Percentiles rank a stretch among this genome's conserved stretches.
phyloP scores from a whole-genome alignment of 352 stramenopile species.

The Phytophthora foliorum region DNA sequence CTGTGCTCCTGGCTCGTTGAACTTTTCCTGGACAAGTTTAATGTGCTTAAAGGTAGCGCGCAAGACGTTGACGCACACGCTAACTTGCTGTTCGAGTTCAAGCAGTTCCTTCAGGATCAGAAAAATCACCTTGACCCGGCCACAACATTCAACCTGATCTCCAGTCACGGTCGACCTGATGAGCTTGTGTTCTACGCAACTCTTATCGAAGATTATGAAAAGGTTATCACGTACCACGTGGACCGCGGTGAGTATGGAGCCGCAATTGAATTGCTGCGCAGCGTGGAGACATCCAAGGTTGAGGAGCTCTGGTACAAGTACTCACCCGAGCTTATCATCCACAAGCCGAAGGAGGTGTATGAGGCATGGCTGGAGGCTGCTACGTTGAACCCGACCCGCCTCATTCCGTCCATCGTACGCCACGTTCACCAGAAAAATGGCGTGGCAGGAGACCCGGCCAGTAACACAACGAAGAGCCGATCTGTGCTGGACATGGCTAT shows the following conservation, averaged over 20 bases:
- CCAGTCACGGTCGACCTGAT: constrained; percentile 92
- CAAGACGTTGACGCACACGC: constrained; percentile 89
- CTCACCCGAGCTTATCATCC: constrained; percentile 92
- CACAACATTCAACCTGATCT: constrained; percentile 93
- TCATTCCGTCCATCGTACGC: constrained; percentile 94
- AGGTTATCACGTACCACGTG: constrained; percentile 94
- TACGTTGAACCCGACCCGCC: constrained; percentile 90
- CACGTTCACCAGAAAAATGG: constrained; percentile 86
- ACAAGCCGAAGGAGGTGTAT: constrained; percentile 93
- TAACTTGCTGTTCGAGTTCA: constrained; percentile 92
- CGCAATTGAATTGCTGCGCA: constrained; percentile 90
- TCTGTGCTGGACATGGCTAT: constrained; percentile 92
- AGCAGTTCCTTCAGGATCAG: constrained; percentile 93
- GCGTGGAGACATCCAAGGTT: constrained; percentile 91
- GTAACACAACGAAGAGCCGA: constrained; percentile 58
- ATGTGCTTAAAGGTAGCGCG: constrained; percentile 81
- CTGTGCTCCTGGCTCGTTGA: constrained; percentile 95
- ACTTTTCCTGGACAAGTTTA: constrained; percentile 94
- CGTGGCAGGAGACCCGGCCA: constrained; percentile 18
- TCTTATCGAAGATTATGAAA: constrained; percentile 95
- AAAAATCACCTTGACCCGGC: constrained; percentile 88
- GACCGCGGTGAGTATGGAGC: constrained; percentile 90
- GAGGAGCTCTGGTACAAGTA: constrained; percentile 97
- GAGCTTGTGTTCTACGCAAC: constrained; percentile 94
- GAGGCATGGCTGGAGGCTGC: constrained; percentile 93